A percentile compares a stretch with the other conserved stretches of the same genome.
Conservation (phyloP, 176 grass and related monocot genomes). For the Avena atlantica region DNA sequence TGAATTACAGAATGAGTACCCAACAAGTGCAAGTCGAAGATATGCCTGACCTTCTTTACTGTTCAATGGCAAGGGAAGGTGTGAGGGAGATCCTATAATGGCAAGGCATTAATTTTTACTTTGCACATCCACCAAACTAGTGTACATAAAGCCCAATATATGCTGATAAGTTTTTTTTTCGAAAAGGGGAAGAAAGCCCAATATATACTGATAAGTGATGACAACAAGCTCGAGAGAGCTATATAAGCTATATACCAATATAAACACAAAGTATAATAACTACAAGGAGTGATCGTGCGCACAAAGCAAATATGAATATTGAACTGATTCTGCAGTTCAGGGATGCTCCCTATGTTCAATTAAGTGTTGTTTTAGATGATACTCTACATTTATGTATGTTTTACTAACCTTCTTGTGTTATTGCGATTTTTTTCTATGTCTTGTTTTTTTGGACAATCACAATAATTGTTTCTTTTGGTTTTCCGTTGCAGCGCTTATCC, state of each 20-base stretch:
- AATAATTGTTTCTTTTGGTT: too few species aligned
- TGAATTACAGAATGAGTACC: slow-evolving; percentile 32
- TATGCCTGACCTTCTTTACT: slow-evolving; percentile 85
- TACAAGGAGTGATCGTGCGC: neutral
- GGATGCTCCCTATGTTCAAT: too few species aligned
- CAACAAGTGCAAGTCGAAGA: slow-evolving; percentile 88
- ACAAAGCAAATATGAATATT: neutral
- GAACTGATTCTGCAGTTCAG: neutral
- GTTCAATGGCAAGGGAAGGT: slow-evolving; percentile 94
- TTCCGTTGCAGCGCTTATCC: too few species aligned
- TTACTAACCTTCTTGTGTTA: too few species aligned
- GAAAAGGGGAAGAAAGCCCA: too few species aligned
- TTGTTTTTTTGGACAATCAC: too few species aligned
- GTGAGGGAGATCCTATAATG: slow-evolving; percentile 79
- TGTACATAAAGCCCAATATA: neutral
- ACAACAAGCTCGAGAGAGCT: neutral
- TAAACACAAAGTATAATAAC: neutral
- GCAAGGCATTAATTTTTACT: neutral
- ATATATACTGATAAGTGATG: neutral
- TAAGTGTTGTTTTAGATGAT: too few species aligned
- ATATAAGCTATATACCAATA: slow-evolving; percentile 7
- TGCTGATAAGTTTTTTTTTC: neutral
- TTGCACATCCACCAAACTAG: neutral
- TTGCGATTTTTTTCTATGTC: too few species aligned
- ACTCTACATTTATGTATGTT: too few species aligned